phyloP scores from a whole-genome alignment of 768 basidiomycete genomes.

The Tricholoma flavovirens region DNA sequence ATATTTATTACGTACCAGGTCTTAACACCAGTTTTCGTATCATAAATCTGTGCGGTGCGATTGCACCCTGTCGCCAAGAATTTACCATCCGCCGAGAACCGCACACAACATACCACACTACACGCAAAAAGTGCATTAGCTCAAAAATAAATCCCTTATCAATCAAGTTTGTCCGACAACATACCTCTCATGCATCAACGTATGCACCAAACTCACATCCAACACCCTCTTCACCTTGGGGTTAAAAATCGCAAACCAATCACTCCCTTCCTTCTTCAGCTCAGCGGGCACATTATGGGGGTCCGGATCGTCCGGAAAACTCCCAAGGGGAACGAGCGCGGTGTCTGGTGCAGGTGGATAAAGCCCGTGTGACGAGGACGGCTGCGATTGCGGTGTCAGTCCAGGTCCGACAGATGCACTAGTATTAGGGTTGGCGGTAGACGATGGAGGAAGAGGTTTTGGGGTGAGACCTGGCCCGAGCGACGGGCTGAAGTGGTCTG shows the following conservation, averaged over 20 bases:
- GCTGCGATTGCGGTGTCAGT: slow-evolving; percentile 26
- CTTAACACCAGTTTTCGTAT: slow-evolving; percentile 81
- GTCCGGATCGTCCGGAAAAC: slow-evolving; percentile 44
- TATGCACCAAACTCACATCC: slow-evolving; percentile 79
- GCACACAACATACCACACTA: slow-evolving; percentile 78
- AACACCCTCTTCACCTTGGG: slow-evolving; percentile 71
- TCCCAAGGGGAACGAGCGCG: slow-evolving; percentile 18
- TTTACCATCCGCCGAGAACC: slow-evolving; percentile 91
- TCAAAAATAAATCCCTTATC: not conserved
- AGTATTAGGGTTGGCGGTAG: slow-evolving; percentile 15
- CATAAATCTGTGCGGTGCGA: slow-evolving; percentile 91
- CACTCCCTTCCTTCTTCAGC: slow-evolving; percentile 66
- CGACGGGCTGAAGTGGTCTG: slow-evolving; percentile 35
- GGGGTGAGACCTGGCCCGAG: slow-evolving; percentile 32
- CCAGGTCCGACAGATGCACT: slow-evolving; percentile 31
- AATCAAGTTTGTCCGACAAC: slow-evolving; percentile 7
- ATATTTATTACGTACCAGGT: slow-evolving; percentile 59
- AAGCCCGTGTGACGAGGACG: slow-evolving; percentile 8
- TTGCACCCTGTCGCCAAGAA: slow-evolving; percentile 95
- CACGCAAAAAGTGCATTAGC: not conserved
- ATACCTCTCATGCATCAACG: slow-evolving; percentile 87
- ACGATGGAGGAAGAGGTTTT: slow-evolving; percentile 29
- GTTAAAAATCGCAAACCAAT: slow-evolving; percentile 90
- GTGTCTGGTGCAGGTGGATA: slow-evolving; percentile 10
- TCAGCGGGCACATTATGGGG: slow-evolving; percentile 41